phyloP scores from a whole-genome alignment of 2,329 filamentous ascomycete genomes.

The Aspergillus jensenii region DNA sequence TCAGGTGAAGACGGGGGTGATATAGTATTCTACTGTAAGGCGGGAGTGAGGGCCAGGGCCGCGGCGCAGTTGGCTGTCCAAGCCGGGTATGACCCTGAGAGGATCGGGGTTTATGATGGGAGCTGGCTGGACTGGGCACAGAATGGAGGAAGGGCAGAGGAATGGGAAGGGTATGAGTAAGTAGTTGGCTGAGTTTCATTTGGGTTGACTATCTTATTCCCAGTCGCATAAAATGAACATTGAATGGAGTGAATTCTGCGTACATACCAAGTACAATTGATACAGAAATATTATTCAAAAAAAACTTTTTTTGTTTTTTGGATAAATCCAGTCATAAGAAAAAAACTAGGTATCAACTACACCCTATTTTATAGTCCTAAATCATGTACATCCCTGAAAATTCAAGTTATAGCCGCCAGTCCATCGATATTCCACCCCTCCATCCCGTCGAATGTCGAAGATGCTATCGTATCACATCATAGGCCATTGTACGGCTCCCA shows the following conservation, averaged over 20 bases:
- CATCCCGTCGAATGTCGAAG: neutral
- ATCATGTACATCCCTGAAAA: conserved; percentile 6
- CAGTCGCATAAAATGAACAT: neutral
- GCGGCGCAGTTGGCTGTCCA: conserved; percentile 75
- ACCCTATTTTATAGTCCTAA: conserved; percentile 7
- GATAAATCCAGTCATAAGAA: neutral
- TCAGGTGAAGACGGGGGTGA: conserved; percentile 9
- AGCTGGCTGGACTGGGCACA: conserved; percentile 73
- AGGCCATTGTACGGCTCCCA: neutral
- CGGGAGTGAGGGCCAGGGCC: conserved; percentile 76
- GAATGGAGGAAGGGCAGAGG: conserved; percentile 65
- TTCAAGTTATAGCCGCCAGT: neutral
- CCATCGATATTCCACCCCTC: neutral
- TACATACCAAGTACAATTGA: neutral
- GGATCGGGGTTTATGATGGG: conserved; percentile 52
- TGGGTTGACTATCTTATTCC: neutral
- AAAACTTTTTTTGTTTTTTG: neutral
- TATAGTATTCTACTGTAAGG: conserved; percentile 88
- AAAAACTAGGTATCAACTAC: conserved; percentile 7
- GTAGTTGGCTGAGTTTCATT: conserved; percentile 1
- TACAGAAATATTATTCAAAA: neutral
- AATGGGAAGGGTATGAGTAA: conserved; percentile 38
- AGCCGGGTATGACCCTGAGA: conserved; percentile 71
- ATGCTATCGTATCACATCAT: conserved; percentile 2
- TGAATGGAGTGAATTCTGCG: neutral